A percentile compares a stretch with the other conserved stretches of the same genome.
phyloP scores from a whole-genome alignment of 495 filamentous ascomycete species.

The Penicillium pancosmium region DNA sequence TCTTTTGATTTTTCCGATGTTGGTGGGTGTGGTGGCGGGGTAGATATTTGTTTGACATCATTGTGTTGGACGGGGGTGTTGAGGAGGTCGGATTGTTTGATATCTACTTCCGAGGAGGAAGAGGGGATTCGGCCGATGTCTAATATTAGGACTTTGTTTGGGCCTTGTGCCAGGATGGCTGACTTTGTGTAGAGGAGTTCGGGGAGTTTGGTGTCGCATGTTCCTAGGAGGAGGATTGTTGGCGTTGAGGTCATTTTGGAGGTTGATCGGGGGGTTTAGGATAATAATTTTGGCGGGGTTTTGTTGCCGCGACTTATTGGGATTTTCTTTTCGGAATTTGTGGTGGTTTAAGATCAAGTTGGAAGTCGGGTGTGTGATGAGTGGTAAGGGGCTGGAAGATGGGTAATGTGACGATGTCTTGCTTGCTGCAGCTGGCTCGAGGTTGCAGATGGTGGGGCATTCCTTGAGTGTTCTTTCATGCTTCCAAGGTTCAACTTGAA shows the following conservation, averaged over 20 bases:
- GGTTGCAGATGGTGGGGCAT: too few species aligned
- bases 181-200: conserved; percentile 61
- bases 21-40: background rate
- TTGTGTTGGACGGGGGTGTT: background rate
- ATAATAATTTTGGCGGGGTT: too few species aligned
- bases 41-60: background rate
- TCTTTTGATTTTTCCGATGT: background rate
- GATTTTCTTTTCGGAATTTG: background rate
- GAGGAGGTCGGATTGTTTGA: conserved; percentile 46
- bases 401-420: background rate
- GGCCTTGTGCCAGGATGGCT: conserved; percentile 38
- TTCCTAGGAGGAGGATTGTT: conserved; percentile 63
- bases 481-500: too few species aligned
- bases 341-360: background rate
- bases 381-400: background rate
- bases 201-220: conserved; percentile 67
- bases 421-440: background rate
- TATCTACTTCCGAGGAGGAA: conserved; percentile 47
- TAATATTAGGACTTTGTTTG: conserved; percentile 48
- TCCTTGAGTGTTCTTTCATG: too few species aligned
- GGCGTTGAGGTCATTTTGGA: conserved; percentile 22
- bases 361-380: background rate
- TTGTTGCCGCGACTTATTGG: too few species aligned
- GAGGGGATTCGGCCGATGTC: conserved; percentile 55
- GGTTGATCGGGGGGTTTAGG: background rate